phyloP scores from a whole-genome alignment of 139 green algal genomes.

The Picochlorum sp. region DNA sequence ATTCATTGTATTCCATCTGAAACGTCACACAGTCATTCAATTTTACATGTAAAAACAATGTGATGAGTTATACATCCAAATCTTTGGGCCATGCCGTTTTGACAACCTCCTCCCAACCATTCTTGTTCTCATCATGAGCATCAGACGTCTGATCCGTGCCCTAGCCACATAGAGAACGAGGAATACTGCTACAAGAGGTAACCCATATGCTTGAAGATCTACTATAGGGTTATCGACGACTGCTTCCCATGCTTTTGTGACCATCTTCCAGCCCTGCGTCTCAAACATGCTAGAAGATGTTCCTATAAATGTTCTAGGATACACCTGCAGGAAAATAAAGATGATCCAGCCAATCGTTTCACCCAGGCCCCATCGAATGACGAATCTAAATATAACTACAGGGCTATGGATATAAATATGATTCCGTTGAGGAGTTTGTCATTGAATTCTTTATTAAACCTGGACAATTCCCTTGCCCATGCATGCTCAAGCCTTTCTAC shows the following conservation, averaged over 20 bases:
- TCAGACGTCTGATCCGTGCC: constrained; percentile 11
- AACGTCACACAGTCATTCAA: not conserved
- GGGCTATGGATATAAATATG: constrained; percentile 37
- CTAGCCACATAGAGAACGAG: not conserved
- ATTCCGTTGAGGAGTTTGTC: constrained; percentile 64
- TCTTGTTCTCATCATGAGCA: not conserved
- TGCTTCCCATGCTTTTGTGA: constrained; percentile 44
- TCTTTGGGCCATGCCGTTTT: constrained; percentile 10
- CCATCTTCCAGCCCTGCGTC: constrained; percentile 36
- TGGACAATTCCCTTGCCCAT: constrained; percentile 34
- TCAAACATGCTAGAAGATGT: constrained; percentile 47
- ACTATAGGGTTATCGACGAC: constrained; percentile 43
- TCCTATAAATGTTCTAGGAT: constrained; percentile 39
- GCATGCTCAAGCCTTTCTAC: constrained; percentile 36
- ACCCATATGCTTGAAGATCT: constrained; percentile 30
- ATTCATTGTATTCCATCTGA: not conserved
- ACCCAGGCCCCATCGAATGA: constrained; percentile 36
- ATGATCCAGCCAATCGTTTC: constrained; percentile 54
- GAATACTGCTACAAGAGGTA: constrained; percentile 12
- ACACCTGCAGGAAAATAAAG: constrained; percentile 62
- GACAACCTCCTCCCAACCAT: not conserved
- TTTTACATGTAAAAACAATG: not conserved
- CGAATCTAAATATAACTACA: constrained; percentile 55
- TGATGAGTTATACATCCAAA: constrained; percentile 16
- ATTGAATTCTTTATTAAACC: constrained; percentile 78